Conservation (phyloP, 768 basidiomycete species). For the Crucibulum laeve region DNA sequence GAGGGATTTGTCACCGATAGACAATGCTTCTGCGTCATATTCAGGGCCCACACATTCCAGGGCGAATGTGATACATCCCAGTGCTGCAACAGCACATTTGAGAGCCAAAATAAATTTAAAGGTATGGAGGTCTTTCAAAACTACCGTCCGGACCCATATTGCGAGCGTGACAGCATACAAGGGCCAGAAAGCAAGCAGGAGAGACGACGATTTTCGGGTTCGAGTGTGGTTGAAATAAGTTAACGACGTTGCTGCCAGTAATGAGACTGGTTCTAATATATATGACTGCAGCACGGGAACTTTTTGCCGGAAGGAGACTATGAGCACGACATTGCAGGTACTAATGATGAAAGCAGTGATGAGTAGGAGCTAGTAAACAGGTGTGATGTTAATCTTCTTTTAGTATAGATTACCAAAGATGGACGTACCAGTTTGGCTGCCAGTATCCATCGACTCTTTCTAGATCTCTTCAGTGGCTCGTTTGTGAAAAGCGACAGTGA, state of each 20-base stretch:
- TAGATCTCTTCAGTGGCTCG: slow-evolving; percentile 26
- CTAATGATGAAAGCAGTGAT: slow-evolving; percentile 43
- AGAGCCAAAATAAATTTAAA: slow-evolving; percentile 34
- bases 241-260: slow-evolving; percentile 43
- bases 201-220: slow-evolving; percentile 63
- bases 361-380: slow-evolving; percentile 38
- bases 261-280: slow-evolving; percentile 52
- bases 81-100: slow-evolving; percentile 33
- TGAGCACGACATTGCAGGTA: slow-evolving; percentile 32
- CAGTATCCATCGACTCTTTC: slow-evolving; percentile 48
- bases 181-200: slow-evolving; percentile 83
- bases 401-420: neutral
- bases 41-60: slow-evolving; percentile 74
- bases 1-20: slow-evolving; percentile 27
- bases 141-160: slow-evolving; percentile 60
- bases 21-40: slow-evolving; percentile 22
- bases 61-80: slow-evolving; percentile 52
- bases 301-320: slow-evolving; percentile 26
- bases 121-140: slow-evolving; percentile 23
- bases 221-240: slow-evolving; percentile 70
- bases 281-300: slow-evolving; percentile 48
- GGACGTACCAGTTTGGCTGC: slow-evolving; percentile 62
- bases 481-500: slow-evolving; percentile 23
- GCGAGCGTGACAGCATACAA: slow-evolving; percentile 43
- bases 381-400: slow-evolving; percentile 1